Evolutionary conservation across 1,139 yeast genomes (phyloP), one percentile per base, ranked within the genome.

Genomic region (Arxiozyma bovina): DNA sequence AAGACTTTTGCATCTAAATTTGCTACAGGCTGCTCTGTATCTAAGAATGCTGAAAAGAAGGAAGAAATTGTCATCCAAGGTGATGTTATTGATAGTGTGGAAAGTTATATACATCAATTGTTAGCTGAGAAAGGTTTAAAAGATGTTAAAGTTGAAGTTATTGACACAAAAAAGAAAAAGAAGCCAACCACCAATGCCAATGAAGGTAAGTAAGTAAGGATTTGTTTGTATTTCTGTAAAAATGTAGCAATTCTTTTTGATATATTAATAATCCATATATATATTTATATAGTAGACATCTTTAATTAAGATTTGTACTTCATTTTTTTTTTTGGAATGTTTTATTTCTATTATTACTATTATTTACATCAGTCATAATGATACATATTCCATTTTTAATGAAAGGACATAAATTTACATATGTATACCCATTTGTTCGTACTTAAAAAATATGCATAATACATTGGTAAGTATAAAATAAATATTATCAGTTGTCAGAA

Each of bases 11-110:
- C 97, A 0, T 85, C 94, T 45, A 89, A 88, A 70, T 93, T 91
- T 69, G 99, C 99, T 23, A 91, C 98, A 3, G 99, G 99, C 50
- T 94, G 97, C 27, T 83, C 94, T 48, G 96, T 91, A n/a, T 84
- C 91, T 9, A 91, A 91, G 73, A 86, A 85, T 59, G 93, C 85
- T 12, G 98, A 91, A 62, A 91, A 91, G 72, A 87, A 86, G 68
- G 97, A 91, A 60, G 98, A 91, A 67, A 82, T 91, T 55, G 80
- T 89, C 58, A 86, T 91, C 56, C 98, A 91, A 73, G 99, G 99
- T 63, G 99, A 93, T 70, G 94, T 91, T 50, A 86, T 91, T 59
- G 96, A 90, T 62, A 96, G 87, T 65, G 95, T 93, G 25, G 94
- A 86, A 66, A 86, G 75, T 18, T 87, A 86, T 65, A 80, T 91